phyloP scores from a whole-genome alignment of 2,329 filamentous ascomycete genomes.

The Pseudovirgaria hyperparasitica region DNA sequence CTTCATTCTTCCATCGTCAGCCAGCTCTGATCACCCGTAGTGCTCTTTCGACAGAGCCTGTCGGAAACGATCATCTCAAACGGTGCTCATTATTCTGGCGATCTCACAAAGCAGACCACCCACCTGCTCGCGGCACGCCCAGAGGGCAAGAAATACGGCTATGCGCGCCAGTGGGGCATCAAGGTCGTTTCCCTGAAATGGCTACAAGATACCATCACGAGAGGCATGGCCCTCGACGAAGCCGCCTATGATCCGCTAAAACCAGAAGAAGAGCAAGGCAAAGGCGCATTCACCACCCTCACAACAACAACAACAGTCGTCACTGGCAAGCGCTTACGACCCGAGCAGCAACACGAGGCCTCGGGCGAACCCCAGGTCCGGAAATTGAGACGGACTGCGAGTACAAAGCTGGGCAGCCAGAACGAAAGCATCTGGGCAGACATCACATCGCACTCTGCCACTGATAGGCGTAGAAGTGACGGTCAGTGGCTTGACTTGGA shows the following conservation, averaged over 20 bases:
- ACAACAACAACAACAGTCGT: conserved; percentile 25
- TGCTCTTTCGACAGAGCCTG: conserved; percentile 55
- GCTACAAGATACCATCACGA: conserved; percentile 68
- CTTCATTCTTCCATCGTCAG: too few relatives aligned
- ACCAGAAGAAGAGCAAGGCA: conserved; percentile 57
- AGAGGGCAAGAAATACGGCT: conserved; percentile 79
- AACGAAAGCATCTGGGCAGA: conserved; percentile 82
- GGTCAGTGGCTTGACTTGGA: conserved; percentile 22
- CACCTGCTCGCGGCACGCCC: conserved; percentile 74
- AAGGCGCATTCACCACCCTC: conserved; percentile 54
- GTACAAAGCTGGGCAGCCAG: conserved; percentile 68
- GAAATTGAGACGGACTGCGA: conserved; percentile 79
- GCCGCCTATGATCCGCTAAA: conserved; percentile 66
- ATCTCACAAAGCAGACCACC: conserved; percentile 74
- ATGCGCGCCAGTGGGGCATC: conserved; percentile 72
- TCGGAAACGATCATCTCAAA: conserved; percentile 53
- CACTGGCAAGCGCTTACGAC: conserved; percentile 24
- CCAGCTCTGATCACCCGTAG: conserved; percentile 30
- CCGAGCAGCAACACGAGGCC: conserved; percentile 13
- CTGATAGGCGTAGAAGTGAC: conserved; percentile 11
- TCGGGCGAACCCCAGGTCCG: conserved; percentile 41
- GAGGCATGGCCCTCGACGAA: conserved; percentile 88
- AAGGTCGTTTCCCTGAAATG: conserved; percentile 71
- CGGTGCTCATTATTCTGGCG: conserved; percentile 75
- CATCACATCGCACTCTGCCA: too few relatives aligned